phyloP scores from a whole-genome alignment of 495 filamentous ascomycete genomes.

The Daldinia childiae region DNA sequence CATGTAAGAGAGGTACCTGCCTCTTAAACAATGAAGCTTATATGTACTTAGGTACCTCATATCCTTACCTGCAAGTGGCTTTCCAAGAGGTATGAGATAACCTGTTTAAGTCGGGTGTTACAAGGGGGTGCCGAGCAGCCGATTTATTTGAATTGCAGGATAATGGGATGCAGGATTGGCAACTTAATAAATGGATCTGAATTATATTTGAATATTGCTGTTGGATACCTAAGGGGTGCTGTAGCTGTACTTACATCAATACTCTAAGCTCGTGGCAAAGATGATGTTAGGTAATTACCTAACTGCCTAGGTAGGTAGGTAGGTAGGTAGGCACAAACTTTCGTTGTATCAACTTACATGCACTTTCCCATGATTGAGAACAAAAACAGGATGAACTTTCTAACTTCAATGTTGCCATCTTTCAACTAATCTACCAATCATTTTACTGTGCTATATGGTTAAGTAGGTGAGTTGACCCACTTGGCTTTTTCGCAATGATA shows the following conservation, averaged over 20 bases:
- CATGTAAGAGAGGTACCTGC: constrained; percentile 2
- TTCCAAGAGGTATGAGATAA: constrained; percentile 9
- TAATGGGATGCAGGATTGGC: constrained; percentile 13
- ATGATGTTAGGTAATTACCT: no score
- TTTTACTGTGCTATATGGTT: neutral
- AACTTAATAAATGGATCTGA: constrained; percentile 14
- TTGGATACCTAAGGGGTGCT: neutral
- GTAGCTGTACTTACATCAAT: no score
- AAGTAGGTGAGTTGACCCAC: neutral
- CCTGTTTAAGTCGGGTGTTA: constrained; percentile 11
- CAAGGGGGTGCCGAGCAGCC: constrained; percentile 29
- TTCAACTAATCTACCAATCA: neutral
- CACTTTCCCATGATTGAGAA: neutral
- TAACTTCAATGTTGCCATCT: no score
- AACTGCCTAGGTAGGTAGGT: no score
- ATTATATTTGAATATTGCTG: neutral
- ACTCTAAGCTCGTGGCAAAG: neutral
- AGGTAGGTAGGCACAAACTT: neutral
- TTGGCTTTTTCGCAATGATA: no score
- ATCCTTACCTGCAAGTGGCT: neutral
- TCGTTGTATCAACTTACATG: neutral
- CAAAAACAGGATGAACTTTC: no score
- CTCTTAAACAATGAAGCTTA: neutral
- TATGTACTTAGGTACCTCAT: neutral
- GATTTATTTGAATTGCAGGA: constrained; percentile 22